phyloP scores from a whole-genome alignment of 1,139 yeast species.

The Hyphopichia burtonii region DNA sequence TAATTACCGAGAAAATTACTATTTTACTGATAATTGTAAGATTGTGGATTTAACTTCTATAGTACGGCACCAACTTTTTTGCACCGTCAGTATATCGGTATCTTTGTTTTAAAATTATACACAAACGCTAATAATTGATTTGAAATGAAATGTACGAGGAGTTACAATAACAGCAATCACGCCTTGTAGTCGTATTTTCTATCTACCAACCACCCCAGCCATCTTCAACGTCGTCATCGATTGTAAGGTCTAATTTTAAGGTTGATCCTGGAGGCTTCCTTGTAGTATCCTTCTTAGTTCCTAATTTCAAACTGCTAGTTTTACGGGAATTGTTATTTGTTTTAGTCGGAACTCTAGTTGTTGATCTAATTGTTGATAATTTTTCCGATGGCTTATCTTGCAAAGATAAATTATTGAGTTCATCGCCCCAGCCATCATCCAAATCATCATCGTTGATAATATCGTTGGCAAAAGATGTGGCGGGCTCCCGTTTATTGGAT shows the following conservation, averaged over 20 bases:
- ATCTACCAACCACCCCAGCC: conserved; percentile 17
- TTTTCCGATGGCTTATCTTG: background rate
- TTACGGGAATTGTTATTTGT: conserved; percentile 13
- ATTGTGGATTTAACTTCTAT: too few species aligned
- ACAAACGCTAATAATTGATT: too few species aligned
- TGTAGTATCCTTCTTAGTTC: conserved; percentile 13
- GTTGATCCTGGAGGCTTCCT: conserved; percentile 22
- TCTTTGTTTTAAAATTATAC: too few species aligned
- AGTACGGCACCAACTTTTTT: too few species aligned
- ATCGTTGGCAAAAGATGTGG: conserved; percentile 7
- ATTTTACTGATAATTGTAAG: too few species aligned
- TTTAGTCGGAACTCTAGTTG: conserved; percentile 6
- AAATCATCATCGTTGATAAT: conserved; percentile 15
- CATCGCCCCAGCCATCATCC: conserved; percentile 35
- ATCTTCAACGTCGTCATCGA: conserved; percentile 52
- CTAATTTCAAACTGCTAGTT: conserved; percentile 27
- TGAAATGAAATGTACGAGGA: too few species aligned
- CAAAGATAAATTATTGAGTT: conserved; percentile 6
- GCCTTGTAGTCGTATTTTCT: too few species aligned
- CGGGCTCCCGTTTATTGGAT: conserved; percentile 7
- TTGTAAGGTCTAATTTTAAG: conserved; percentile 39
- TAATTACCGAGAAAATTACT: too few species aligned
- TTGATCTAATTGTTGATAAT: too few species aligned
- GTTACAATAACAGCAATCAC: too few species aligned
- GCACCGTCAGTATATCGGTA: too few species aligned